Base-by-base conservation (phyloP, 1,284 basidiomycete species). In the Stygiomarasmius scandens region DNA sequence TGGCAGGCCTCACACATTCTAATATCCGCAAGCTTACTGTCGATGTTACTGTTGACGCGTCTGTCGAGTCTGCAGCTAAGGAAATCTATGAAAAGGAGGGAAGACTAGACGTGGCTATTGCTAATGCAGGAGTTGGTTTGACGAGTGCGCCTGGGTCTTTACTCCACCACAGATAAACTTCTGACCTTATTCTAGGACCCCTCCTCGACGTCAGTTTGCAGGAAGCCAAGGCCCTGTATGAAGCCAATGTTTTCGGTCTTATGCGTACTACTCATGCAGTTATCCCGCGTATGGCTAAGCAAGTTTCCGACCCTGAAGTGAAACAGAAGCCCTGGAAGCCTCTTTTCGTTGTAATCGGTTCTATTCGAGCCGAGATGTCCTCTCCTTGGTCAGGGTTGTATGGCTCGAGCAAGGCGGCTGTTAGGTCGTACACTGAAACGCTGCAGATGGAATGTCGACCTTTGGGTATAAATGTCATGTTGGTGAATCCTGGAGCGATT, bases 391-490 rank as follows among this genome's bases (percentile, higher is more conserved):
- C 54, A 2, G 63, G 63, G 8, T 55, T 66, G 29, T 66, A 66
- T 49, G 58, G 56, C 10, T 58, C 64, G 2, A 61, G 61, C 19
- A 66, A 66, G 49, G 63, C 64, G 9, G 64, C 64, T 1, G 44
- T 59, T 3, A 54, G 60, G 20, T 36, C 47, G 12, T 60, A 60
- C 43, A 60, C 55, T 22, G 63, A 66, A 51, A 62, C 62, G 0
- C 50, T 66, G 14, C 55, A 61, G 14, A 64, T 66, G 64, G 64
- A 66, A 48, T 66, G 63, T 47, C 49, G 56, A 34, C 63, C 63
- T 1, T 54, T 64, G 48, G 59, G 61, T 19, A 47, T 64, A 2
- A 56, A 60, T 38, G 63, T 63, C 34, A 58, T 63, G 59, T 56
- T 64, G 23, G 34, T 64, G 24, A 56, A 38, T 24, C 61, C 63